Evolutionary conservation across 1,284 basidiomycete genomes (phyloP), one percentile per base, ranked within the genome.

Genomic region (Crepidotus sp.): DNA sequence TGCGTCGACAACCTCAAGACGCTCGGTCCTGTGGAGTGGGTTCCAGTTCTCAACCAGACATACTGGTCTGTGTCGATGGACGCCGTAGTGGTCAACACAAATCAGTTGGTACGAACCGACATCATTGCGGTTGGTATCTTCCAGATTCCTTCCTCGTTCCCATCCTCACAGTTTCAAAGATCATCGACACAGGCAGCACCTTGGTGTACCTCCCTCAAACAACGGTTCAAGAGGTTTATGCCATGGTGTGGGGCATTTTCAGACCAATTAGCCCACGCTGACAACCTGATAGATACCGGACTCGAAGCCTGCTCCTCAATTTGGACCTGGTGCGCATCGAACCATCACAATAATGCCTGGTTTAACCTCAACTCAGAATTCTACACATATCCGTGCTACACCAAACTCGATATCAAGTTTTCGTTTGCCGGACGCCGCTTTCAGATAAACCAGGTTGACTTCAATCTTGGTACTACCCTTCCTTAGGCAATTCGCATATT

Each of bases 131-230:
- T 76, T 55, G 6, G 21, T 51, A 63, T 54, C 19, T 1, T 7
- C 13, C 40, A 7, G 19, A 49, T 25, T 39, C 10, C n/a, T 34
- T 9, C 32, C 31, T n/a, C 18, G 15, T n/a, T 42, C 15, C 2
- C 14, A 15, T 18, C 15, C 36, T 24, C 36, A 31, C 32, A n/a
- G 26, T 18, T 4, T 37, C 8, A 13, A 24, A 25, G 39, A 40
- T 30, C 14, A 69, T 81, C 45, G 79, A 81, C 55, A 77, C 76
- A 0, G 78, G 80, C 6, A 77, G 76, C 1, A 71, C 75, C 4
- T 61, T 78, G 21, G 71, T 79, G 32, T 79, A 80, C 55, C 38
- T 77, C 6, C 73, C 77, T 1, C 52, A 60, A 19, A 26, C 49
- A 0, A 47, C 70, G 13, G 69, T 67, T 1, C 40, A 55, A 1